Evolutionary conservation across 345 rosid genomes (phyloP).

Genomic region (Lepidium aucheri): DNA sequence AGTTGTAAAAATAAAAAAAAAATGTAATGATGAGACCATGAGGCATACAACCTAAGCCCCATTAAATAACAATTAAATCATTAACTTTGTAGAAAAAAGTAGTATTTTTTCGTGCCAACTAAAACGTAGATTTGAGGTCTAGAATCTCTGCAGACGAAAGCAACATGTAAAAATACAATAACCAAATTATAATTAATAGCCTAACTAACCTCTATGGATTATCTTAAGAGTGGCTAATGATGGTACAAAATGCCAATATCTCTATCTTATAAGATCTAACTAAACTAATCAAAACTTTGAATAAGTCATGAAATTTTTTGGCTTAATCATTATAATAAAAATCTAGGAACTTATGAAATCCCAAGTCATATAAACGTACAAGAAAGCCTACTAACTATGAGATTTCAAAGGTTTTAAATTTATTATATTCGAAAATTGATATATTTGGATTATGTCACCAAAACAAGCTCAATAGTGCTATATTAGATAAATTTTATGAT

Average conservation of each 20-base stretch:
- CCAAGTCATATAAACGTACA: background rate
- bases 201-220: constrained; percentile 1
- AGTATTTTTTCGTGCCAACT: background rate
- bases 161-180: constrained; percentile 6
- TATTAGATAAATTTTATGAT: background rate
- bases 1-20: no score
- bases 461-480: background rate
- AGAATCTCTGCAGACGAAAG: constrained; percentile 19
- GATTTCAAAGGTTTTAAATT: background rate
- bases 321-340: background rate
- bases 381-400: background rate
- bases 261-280: background rate
- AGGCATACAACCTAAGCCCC: constrained; percentile 5
- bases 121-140: constrained; percentile 24
- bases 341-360: background rate
- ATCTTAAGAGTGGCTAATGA: constrained; percentile 14
- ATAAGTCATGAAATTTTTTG: background rate
- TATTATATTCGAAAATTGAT: background rate
- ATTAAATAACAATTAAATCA: constrained; percentile 5
- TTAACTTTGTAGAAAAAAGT: background rate
- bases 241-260: constrained; percentile 18
- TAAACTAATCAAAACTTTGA: background rate
- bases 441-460: background rate
- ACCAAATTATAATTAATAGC: background rate
- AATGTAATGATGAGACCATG: constrained; percentile 22